Base-by-base conservation (phyloP, 2,329 filamentous ascomycete genomes). In the Stagonosporopsis tanaceti region DNA sequence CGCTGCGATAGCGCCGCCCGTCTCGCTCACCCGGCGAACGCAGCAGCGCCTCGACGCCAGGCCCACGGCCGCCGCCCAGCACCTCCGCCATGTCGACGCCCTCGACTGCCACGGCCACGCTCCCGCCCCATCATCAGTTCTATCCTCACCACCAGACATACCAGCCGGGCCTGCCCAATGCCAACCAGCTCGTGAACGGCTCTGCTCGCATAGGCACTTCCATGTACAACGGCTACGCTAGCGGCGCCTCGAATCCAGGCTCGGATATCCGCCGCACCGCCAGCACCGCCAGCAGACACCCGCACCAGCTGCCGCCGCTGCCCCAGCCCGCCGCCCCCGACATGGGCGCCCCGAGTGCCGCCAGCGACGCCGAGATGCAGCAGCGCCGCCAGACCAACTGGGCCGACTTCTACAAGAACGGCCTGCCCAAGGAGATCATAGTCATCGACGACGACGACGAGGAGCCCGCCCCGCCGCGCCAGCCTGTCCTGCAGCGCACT, bases 371-470 rank as follows among this genome's bases (percentile, higher is more conserved):
- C 14, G 48, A 45, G 8, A 20, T 15, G 54, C 55, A 55, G 28
- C 60, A 66, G 25, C 69, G 72, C 47, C 68, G 71, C 37, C 71
- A 73, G 52, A 69, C 75, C 25, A 71, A 79, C 65, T 79, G 77
- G 77, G 66, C 65, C 53, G 75, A 77, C 61, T 79, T 79, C 61
- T 79, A 79, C 68, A 77, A 76, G 59, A 78, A 79, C 61, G 77
- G 77, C 60, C 63, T 78, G 50, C 81, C 81, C 20, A 77, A 79
- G 52, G 81, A 83, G 65, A 78, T 83, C 66, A 83, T 83, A 63
- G 79, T 81, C 50, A 83, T 83, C 48, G 81, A 83, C 69, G 81
- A 83, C 64, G 80, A 70, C 48, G 81, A 83, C 70, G 81, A 82
- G 5, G 74, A 68, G 28, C 60, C 63, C 58, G 27, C 66, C 54